Conservation (phyloP, 179 eudicot genomes). For the Patellifolia procumbens region DNA sequence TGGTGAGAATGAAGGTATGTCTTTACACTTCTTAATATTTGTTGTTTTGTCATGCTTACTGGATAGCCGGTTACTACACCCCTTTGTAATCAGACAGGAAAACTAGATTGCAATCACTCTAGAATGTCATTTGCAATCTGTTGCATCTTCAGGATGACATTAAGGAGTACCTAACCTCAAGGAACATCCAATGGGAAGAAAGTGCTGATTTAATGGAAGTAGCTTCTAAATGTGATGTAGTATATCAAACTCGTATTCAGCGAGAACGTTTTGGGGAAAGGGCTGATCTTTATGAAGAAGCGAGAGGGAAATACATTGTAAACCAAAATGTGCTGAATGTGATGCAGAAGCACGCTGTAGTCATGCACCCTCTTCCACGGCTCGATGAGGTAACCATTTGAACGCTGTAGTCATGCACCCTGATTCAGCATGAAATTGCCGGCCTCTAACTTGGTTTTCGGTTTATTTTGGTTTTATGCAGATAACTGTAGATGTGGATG, state of each 20-base stretch:
- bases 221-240: slow-evolving; percentile 94
- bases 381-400: slow-evolving; percentile 77
- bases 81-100: neutral
- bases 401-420: no score
- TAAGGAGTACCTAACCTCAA: slow-evolving; percentile 71
- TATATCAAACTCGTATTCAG: slow-evolving; percentile 95
- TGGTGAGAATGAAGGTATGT: slow-evolving; percentile 84
- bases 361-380: slow-evolving; percentile 97
- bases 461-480: slow-evolving; percentile 21
- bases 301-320: slow-evolving; percentile 90
- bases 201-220: slow-evolving; percentile 84
- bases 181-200: slow-evolving; percentile 89
- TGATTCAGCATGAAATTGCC: no score
- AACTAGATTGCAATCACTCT: neutral
- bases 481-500: slow-evolving; percentile 94
- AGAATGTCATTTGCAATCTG: slow-evolving; percentile 1
- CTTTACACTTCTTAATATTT: neutral
- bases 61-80: neutral
- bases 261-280: slow-evolving; percentile 90
- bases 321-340: slow-evolving; percentile 54
- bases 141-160: slow-evolving; percentile 74
- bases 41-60: neutral
- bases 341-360: slow-evolving; percentile 89
- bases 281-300: slow-evolving; percentile 76
- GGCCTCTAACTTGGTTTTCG: neutral